Percentiles rank a stretch among this genome's conserved stretches.
Conservation (phyloP, 139 green algal species). For the Nannochloris sp. region DNA sequence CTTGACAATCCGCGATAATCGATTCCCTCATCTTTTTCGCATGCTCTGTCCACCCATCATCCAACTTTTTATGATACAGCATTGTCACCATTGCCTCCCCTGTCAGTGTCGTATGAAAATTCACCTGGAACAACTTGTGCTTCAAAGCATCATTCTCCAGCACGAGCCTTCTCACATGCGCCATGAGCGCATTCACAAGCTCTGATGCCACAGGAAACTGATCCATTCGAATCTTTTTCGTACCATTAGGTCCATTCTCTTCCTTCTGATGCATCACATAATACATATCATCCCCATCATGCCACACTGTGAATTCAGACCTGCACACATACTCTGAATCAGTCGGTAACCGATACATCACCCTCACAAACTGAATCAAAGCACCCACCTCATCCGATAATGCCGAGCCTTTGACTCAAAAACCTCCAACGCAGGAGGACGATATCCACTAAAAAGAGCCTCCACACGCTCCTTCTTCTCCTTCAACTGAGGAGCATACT, state of each 20-base stretch:
- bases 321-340: constrained; percentile 14
- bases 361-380: constrained; percentile 50
- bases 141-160: constrained; percentile 22
- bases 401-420: constrained; percentile 35
- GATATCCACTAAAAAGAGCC: constrained; percentile 39
- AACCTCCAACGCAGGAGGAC: constrained; percentile 41
- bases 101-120: constrained; percentile 81
- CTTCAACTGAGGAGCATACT: constrained; percentile 51
- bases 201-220: constrained; percentile 67
- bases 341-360: constrained; percentile 1
- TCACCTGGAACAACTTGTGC: constrained; percentile 60
- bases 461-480: constrained; percentile 36
- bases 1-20: constrained; percentile 8
- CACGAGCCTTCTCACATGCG: constrained; percentile 40
- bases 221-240: constrained; percentile 45
- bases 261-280: constrained; percentile 68
- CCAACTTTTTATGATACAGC: constrained; percentile 76
- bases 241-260: background rate
- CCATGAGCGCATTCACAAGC: constrained; percentile 79
- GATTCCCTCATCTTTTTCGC: constrained; percentile 10
- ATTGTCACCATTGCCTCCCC: constrained; percentile 77
- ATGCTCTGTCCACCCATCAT: constrained; percentile 43
- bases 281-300: constrained; percentile 43
- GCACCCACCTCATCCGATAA: constrained; percentile 67
- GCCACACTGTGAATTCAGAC: constrained; percentile 64